Evolutionary conservation across 306 rosid genomes (phyloP).

Genomic region (Trifolium dubium): DNA sequence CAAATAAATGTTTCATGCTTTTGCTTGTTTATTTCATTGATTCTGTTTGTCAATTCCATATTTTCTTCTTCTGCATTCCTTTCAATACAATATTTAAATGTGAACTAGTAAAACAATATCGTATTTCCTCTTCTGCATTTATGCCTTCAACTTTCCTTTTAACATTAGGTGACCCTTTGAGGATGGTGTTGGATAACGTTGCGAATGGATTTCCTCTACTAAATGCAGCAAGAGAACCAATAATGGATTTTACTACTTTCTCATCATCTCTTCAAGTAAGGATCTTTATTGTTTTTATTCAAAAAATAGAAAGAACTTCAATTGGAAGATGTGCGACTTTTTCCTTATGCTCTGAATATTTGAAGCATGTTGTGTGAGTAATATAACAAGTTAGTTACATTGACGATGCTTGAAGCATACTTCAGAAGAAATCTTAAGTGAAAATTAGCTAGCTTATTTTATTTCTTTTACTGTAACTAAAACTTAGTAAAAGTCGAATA

Average conservation of each 20-base stretch:
- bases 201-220: constrained; percentile 64
- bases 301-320: constrained; percentile 13
- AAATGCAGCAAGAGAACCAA: constrained; percentile 55
- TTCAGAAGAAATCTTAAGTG: constrained; percentile 31
- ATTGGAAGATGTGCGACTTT: constrained; percentile 15
- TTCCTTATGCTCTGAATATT: constrained; percentile 25
- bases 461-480: neutral
- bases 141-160: constrained; percentile 42
- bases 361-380: constrained; percentile 23
- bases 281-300: constrained; percentile 31
- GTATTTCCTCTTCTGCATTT: constrained; percentile 25
- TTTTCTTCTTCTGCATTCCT: neutral
- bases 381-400: neutral
- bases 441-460: constrained; percentile 22
- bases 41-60: neutral
- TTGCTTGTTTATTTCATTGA: neutral
- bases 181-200: constrained; percentile 51
- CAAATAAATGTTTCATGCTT: neutral
- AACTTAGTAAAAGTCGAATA: neutral
- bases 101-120: neutral
- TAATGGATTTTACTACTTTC: constrained; percentile 58
- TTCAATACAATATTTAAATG: neutral
- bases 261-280: constrained; percentile 77
- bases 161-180: constrained; percentile 61
- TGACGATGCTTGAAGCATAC: constrained; percentile 17